phyloP scores from a whole-genome alignment of 371 early-diverging fungal genomes.

The Zychaea mexicana region DNA sequence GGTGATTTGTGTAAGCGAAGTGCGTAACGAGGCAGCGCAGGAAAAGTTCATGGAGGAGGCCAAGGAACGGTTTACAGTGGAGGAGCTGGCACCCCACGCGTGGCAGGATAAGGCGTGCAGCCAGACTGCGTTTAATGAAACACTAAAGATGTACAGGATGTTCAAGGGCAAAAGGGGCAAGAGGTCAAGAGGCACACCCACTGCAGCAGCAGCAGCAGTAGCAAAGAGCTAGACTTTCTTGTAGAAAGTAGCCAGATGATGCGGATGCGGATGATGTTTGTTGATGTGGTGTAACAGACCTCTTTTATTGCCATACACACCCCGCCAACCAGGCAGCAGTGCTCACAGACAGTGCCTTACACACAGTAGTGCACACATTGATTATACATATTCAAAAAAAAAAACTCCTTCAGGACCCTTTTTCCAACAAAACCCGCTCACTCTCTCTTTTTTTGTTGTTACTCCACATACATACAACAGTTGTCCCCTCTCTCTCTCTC shows the following conservation, averaged over 20 bases:
- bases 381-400: not conserved
- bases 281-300: no score
- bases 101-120: constrained; percentile 44
- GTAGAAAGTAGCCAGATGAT: no score
- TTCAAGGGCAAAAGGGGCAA: constrained; percentile 15
- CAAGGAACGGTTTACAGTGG: constrained; percentile 33
- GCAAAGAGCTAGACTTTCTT: no score
- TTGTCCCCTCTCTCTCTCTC: not conserved
- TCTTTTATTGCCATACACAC: not conserved
- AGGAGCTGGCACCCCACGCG: constrained; percentile 37
- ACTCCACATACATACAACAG: not conserved
- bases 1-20: constrained; percentile 54
- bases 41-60: constrained; percentile 50
- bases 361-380: no score
- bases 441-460: not conserved
- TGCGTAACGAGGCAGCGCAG: constrained; percentile 55
- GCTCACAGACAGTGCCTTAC: no score
- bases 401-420: not conserved
- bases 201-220: no score
- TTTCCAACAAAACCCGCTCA: not conserved
- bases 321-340: no score
- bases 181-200: no score
- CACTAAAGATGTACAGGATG: constrained; percentile 45
- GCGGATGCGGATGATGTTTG: no score
- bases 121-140: constrained; percentile 46